phyloP scores from a whole-genome alignment of 176 grass and related monocot species.

The Saccharum officinarum region DNA sequence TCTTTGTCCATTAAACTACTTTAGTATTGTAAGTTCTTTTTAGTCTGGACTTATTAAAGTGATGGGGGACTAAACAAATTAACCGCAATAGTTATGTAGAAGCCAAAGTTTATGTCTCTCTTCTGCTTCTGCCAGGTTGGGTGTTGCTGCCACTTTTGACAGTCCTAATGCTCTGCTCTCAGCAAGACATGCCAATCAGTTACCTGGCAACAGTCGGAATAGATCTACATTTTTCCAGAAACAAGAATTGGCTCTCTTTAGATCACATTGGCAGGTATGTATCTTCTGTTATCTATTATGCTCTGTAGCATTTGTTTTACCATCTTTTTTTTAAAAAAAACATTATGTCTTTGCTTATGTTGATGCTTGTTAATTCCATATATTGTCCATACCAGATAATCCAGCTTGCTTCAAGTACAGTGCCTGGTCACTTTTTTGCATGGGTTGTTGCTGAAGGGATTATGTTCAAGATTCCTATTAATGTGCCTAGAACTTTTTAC shows the following conservation, averaged over 20 bases:
- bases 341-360: neutral
- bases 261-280: slow-evolving; percentile 91
- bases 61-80: neutral
- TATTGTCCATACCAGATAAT: slow-evolving; percentile 72
- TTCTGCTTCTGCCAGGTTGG: slow-evolving; percentile 62
- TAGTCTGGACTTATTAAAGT: slow-evolving; percentile 22
- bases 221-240: slow-evolving; percentile 76
- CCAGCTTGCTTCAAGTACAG: slow-evolving; percentile 70
- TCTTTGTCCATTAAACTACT: neutral
- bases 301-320: slow-evolving; percentile 9
- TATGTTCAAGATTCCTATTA: slow-evolving; percentile 90
- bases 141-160: slow-evolving; percentile 40
- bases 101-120: slow-evolving; percentile 27
- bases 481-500: slow-evolving; percentile 81
- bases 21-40: slow-evolving; percentile 17
- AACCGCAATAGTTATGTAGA: neutral
- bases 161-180: slow-evolving; percentile 41
- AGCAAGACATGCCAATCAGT: slow-evolving; percentile 42
- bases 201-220: slow-evolving; percentile 42
- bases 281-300: slow-evolving; percentile 3
- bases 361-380: slow-evolving; percentile 27
- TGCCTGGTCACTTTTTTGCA: slow-evolving; percentile 71
- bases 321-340: neutral
- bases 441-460: slow-evolving; percentile 88
- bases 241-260: slow-evolving; percentile 77